Evolutionary conservation across 148 eudicot species (phyloP).

Genomic region (Amaranthus cruentus): DNA sequence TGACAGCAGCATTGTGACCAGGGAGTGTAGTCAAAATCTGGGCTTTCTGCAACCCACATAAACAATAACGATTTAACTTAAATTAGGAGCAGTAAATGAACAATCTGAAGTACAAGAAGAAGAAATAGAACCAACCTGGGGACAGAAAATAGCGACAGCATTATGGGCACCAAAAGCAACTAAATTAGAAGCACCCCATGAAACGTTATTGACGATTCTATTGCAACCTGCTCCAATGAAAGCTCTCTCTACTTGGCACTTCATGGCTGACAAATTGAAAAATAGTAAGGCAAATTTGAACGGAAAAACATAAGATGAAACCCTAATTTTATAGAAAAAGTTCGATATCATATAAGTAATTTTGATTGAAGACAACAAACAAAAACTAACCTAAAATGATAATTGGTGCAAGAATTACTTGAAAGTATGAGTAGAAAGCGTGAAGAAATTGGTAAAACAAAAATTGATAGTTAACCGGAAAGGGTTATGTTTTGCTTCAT

Average conservation of each 20-base stretch:
- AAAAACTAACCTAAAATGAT: too few relatives aligned
- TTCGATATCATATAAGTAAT: too few relatives aligned
- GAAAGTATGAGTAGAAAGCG: too few relatives aligned
- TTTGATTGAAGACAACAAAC: too few relatives aligned
- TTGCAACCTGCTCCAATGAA: conserved; percentile 95
- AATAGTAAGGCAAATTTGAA: too few relatives aligned
- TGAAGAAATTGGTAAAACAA: too few relatives aligned
- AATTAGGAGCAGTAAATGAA: neutral
- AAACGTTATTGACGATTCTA: conserved; percentile 82
- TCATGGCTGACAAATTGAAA: neutral
- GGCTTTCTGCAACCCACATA: conserved; percentile 43
- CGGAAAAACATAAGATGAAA: too few relatives aligned
- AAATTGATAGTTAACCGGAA: too few relatives aligned
- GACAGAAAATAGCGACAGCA: conserved; percentile 85
- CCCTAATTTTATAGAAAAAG: too few relatives aligned
- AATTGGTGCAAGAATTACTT: too few relatives aligned
- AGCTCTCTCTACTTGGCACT: conserved; percentile 43
- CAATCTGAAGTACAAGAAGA: neutral
- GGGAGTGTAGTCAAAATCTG: conserved; percentile 80
- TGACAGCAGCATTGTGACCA: conserved; percentile 80
- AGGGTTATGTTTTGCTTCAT: too few relatives aligned
- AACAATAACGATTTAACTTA: neutral
- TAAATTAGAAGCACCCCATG: conserved; percentile 80
- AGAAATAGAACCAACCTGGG: conserved; percentile 39
- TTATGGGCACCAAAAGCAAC: conserved; percentile 83